Evolutionary conservation across 106 monocot genomes (phyloP).

Genomic region (Allium sativum): DNA sequence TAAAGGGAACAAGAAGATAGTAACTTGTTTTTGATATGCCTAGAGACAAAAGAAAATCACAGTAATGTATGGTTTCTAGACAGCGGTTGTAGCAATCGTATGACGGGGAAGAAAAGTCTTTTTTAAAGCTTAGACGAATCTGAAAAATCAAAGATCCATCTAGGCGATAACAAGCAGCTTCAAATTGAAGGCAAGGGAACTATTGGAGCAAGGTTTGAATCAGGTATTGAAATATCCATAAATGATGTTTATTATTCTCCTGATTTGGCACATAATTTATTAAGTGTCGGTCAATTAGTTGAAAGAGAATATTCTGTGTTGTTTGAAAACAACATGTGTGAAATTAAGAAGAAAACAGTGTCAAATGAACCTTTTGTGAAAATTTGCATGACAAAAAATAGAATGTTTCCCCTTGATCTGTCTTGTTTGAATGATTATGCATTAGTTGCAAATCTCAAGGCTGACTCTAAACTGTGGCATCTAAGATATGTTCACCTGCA

Average conservation of each 20-base stretch:
- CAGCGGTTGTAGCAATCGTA: constrained; percentile 7
- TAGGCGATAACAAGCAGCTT: constrained; percentile 8
- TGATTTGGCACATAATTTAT: no score
- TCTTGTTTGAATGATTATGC: no score
- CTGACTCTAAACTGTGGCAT: no score
- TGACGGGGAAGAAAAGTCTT: not conserved
- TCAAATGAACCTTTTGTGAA: no score
- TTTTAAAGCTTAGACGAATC: constrained; percentile 9
- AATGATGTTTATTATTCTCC: constrained; percentile 1
- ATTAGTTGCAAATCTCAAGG: no score
- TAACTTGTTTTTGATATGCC: constrained; percentile 4
- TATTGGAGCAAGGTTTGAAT: not conserved
- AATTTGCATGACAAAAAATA: no score
- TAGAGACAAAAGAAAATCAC: constrained; percentile 1
- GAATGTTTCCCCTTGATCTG: no score
- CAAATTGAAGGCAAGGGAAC: constrained; percentile 8
- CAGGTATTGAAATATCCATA: constrained; percentile 7
- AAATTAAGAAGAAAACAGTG: no score
- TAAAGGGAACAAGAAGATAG: not conserved
- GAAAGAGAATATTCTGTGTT: no score
- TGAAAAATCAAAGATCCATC: not conserved
- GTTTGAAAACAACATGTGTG: no score
- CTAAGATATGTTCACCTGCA: no score
- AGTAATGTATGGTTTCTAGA: constrained; percentile 7
- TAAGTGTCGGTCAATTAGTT: no score